A percentile compares a stretch with the other conserved stretches of the same genome.
Evolutionary conservation across 2,329 filamentous ascomycete species (phyloP).

Genomic region (Akanthomyces dipterigenus): DNA sequence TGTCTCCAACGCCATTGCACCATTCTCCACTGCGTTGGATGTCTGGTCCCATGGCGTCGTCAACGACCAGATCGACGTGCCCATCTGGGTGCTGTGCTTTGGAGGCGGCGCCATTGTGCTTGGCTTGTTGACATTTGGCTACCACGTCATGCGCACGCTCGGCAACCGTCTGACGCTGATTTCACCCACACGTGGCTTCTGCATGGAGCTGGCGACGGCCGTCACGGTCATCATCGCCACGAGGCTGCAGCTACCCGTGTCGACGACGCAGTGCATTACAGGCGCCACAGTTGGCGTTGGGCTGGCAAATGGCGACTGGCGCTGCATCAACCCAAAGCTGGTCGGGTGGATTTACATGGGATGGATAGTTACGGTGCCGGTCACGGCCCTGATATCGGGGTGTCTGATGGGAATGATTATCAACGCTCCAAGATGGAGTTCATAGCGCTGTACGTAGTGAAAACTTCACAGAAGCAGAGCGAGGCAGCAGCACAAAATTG

Average conservation of each 20-base stretch:
- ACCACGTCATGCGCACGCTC: slow-evolving; percentile 54
- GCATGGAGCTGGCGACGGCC: slow-evolving; percentile 44
- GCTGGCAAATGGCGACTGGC: slow-evolving; percentile 41
- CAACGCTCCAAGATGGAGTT: slow-evolving; percentile 39
- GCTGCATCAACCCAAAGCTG: slow-evolving; percentile 42
- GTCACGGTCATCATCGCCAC: slow-evolving; percentile 50
- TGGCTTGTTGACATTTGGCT: slow-evolving; percentile 57
- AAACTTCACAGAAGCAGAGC: not conserved
- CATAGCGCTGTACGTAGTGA: not conserved
- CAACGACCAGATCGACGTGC: slow-evolving; percentile 31
- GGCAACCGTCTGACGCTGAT: slow-evolving; percentile 50
- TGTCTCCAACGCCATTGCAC: slow-evolving; percentile 45
- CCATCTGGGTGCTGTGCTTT: slow-evolving; percentile 43
- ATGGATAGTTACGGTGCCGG: slow-evolving; percentile 45
- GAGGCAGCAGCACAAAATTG: not conserved
- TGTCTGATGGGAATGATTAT: slow-evolving; percentile 48
- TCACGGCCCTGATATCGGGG: slow-evolving; percentile 43
- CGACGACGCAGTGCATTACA: slow-evolving; percentile 47
- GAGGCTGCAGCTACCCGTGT: slow-evolving; percentile 42
- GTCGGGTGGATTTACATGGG: slow-evolving; percentile 41
- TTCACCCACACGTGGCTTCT: slow-evolving; percentile 45
- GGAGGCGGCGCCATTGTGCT: slow-evolving; percentile 43
- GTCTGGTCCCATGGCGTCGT: slow-evolving; percentile 39
- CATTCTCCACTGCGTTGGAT: slow-evolving; percentile 45
- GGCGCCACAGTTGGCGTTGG: slow-evolving; percentile 47